A percentile compares a stretch with the other conserved stretches of the same genome.
phyloP scores from a whole-genome alignment of 2,329 filamentous ascomycete genomes.

The Phialophora expanda region DNA sequence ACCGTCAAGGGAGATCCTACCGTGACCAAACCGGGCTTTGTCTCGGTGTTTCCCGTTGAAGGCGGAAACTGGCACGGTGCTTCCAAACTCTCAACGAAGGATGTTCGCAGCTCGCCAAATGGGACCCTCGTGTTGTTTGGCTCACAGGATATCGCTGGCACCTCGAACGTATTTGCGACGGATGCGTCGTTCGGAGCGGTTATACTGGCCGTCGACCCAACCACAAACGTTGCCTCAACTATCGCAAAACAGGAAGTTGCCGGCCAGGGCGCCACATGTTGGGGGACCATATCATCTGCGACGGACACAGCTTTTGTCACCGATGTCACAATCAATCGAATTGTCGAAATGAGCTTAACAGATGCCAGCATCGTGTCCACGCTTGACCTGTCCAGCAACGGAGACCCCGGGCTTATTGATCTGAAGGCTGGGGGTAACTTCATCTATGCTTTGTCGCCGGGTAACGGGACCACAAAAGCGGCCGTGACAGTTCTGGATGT shows the following conservation, averaged over 20 bases:
- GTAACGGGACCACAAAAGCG: constrained; percentile 52
- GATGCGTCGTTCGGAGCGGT: constrained; percentile 65
- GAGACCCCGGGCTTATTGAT: constrained; percentile 63
- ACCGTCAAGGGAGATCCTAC: constrained; percentile 66
- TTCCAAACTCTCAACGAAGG: constrained; percentile 35
- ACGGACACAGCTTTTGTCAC: constrained; percentile 64
- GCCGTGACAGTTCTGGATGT: constrained; percentile 52
- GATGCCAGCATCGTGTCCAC: constrained; percentile 56
- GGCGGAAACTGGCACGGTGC: constrained; percentile 25
- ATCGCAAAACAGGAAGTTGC: constrained; percentile 49
- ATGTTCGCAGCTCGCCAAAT: constrained; percentile 51
- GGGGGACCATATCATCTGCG: constrained; percentile 57
- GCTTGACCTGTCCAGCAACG: constrained; percentile 53
- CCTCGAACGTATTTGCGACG: constrained; percentile 58
- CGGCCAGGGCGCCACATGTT: constrained; percentile 63
- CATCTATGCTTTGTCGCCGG: constrained; percentile 63
- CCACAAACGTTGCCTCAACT: constrained; percentile 43
- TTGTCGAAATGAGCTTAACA: constrained; percentile 62
- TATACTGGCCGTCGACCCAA: constrained; percentile 53
- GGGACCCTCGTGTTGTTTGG: constrained; percentile 67
- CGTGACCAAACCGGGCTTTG: constrained; percentile 62
- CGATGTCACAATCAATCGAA: constrained; percentile 58
- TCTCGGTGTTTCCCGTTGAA: constrained; percentile 58
- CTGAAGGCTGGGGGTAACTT: constrained; percentile 59
- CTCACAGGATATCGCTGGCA: constrained; percentile 53